Base-by-base conservation (phyloP, 148 eudicot species). In the Rhododendron simsii region DNA sequence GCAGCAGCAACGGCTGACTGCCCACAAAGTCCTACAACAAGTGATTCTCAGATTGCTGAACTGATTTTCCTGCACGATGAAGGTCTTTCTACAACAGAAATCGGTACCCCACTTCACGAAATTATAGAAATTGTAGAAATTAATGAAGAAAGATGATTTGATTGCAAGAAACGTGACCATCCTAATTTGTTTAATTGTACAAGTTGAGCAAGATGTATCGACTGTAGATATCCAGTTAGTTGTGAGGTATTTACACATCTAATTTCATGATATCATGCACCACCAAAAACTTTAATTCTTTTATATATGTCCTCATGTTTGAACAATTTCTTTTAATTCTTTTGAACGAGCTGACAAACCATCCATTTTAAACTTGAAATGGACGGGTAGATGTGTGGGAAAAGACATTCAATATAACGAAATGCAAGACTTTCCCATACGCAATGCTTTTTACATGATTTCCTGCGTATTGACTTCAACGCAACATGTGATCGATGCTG, bases 21-120 rank as follows among this genome's bases (percentile, higher is more conserved):
- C 14, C 18, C 77, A 9, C 81, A 82, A 16, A 90, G 87, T 85
- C 88, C 82, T 41, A 82, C 50, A n/a, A 81, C 76, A 28, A 44
- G 89, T 16, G 73, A 69, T 33, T 77, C 44, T 23, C 50, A 85
- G 28, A 57, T 69, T 21, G 51, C 30, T 15, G 83, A 75, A 81
- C 78, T 28, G 37, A n/a, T 57, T 55, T 59, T 83, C 20, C 57
- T 86, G 20, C 81, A 12, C 8, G 87, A 82, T 69, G 92, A 88
- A 87, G 85, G 86, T 30, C 41, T 84, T 80, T 80, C 89, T 45
- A 75, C 87, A 13, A 80, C 86, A 16, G 88, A 83, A 74, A 73
- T 80, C 2, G 67, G 82, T 6, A 87, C 83, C 50, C 89, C 89
- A 16, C 14, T 69, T 26, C 80, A 73, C 65, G 87, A 90, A 15